Evolutionary conservation across 1,284 basidiomycete genomes (phyloP).

Genomic region (Ustilago hordei): DNA sequence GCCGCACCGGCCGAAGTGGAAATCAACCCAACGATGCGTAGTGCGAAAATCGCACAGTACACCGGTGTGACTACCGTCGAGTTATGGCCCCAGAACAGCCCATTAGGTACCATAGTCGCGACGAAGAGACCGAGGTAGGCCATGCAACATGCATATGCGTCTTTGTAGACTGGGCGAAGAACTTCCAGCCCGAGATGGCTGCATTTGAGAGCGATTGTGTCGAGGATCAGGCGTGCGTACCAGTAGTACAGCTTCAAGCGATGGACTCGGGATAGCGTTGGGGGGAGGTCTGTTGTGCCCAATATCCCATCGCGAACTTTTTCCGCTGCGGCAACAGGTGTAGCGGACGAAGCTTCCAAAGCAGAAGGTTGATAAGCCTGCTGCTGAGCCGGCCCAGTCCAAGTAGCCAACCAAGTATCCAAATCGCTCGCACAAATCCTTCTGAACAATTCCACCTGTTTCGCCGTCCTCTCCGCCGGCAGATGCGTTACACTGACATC

Average conservation of each 20-base stretch:
- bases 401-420: constrained; percentile 53
- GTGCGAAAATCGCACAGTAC: constrained; percentile 57
- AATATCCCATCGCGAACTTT: neutral
- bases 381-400: constrained; percentile 33
- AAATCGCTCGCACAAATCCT: constrained; percentile 38
- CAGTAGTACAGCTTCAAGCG: constrained; percentile 51
- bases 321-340: neutral
- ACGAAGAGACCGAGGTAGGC: constrained; percentile 56
- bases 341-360: neutral
- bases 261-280: constrained; percentile 26
- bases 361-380: neutral
- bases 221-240: constrained; percentile 51
- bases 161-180: constrained; percentile 50
- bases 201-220: constrained; percentile 50
- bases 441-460: constrained; percentile 53
- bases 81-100: constrained; percentile 51
- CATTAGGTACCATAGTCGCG: constrained; percentile 49
- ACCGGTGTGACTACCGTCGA: constrained; percentile 53
- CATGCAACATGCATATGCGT: constrained; percentile 53
- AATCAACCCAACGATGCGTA: constrained; percentile 46
- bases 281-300: constrained; percentile 19
- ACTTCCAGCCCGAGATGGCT: constrained; percentile 32
- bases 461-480: constrained; percentile 20
- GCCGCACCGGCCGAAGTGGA: constrained; percentile 17
- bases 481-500: constrained; percentile 14